Evolutionary conservation across 1,139 yeast genomes (phyloP).

Genomic region (Kodamaea derodonti): DNA sequence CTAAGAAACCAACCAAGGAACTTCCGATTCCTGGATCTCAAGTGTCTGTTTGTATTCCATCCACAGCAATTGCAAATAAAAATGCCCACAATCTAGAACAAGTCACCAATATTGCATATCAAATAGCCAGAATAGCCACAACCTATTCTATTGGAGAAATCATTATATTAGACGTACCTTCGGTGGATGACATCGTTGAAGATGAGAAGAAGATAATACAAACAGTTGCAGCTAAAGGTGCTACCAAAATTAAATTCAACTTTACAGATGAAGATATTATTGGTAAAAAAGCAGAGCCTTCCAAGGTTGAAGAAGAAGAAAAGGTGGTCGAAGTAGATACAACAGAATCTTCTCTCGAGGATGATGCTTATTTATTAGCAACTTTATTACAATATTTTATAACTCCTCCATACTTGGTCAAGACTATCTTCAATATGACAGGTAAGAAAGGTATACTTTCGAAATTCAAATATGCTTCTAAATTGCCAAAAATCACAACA

Average conservation of each 20-base stretch:
- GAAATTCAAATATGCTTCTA: conserved; percentile 62
- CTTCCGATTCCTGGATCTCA: conserved; percentile 17
- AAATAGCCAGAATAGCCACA: conserved; percentile 73
- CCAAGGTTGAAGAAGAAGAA: conserved; percentile 12
- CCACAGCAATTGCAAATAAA: conserved; percentile 47
- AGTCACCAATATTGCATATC: conserved; percentile 68
- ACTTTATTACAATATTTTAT: conserved; percentile 74
- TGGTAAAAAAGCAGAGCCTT: conserved; percentile 2
- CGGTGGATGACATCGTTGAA: conserved; percentile 14
- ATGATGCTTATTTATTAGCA: conserved; percentile 57
- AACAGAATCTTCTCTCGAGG: conserved; percentile 4
- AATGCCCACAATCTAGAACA: conserved; percentile 69
- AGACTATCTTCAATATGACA: conserved; percentile 47
- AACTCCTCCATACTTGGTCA: conserved; percentile 80
- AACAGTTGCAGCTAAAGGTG: conserved; percentile 22
- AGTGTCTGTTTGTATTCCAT: conserved; percentile 62
- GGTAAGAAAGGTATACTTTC: conserved; percentile 25
- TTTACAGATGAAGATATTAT: conserved; percentile 27
- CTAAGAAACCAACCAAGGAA: conserved; percentile 32
- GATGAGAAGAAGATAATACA: conserved; percentile 19
- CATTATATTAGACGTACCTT: conserved; percentile 56
- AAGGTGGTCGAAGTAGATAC: conserved; percentile 13
- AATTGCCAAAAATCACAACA: conserved; percentile 67
- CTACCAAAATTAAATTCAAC: conserved; percentile 34
- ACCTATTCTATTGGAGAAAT: conserved; percentile 69